Base-by-base conservation (phyloP, 768 basidiomycete genomes). In the Dioszegia aurantiaca region DNA sequence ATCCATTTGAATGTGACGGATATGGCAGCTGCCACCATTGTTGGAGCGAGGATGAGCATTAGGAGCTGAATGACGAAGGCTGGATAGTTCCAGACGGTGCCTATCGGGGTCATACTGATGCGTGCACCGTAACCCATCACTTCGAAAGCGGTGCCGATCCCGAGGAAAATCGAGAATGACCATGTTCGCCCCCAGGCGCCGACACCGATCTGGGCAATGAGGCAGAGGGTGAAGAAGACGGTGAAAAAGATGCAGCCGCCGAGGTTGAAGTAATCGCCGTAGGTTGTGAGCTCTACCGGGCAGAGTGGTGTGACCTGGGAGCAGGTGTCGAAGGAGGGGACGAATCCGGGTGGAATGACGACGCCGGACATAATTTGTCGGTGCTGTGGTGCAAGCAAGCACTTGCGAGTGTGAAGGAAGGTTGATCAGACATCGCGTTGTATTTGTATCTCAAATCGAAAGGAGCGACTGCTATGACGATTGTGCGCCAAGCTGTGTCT, bases 41-140 rank as follows among this genome's bases (percentile, higher is more conserved):
- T 58, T 16, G 57, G 57, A 3, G 39, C 57, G 37, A 58, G 49
- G 27, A 58, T 58, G 39, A 58, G 57, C 47, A 58, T 51, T 9
- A 58, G 23, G 37, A 58, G 49, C 31, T 58, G 57, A 26, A 58
- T 58, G 24, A 58, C 57, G 57, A 58, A 58, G 17, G 57, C 57
- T 12, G 47, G 47, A 41, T 58, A 58, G 23, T 43, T 51, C 57
- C 57, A 58, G 5, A 58, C 57, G 2, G 57, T 58, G 1, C 57
- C 57, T 14, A 58, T 58, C 37, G 37, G 57, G 16, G 48, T 51
- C 57, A 58, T 58, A 16, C 33, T 23, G 21, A 58, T 58, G 16
- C 57, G n/a, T 26, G 57, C 47, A 4, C 39, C 57, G 28, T 58
- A 58, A 16, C 57, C 57, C 57, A 58, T 58, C 19, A 58, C 26